A percentile compares a stretch with the other conserved stretches of the same genome.
Evolutionary conservation across 1,284 basidiomycete species (phyloP).

Genomic region (Vanrija sp.): DNA sequence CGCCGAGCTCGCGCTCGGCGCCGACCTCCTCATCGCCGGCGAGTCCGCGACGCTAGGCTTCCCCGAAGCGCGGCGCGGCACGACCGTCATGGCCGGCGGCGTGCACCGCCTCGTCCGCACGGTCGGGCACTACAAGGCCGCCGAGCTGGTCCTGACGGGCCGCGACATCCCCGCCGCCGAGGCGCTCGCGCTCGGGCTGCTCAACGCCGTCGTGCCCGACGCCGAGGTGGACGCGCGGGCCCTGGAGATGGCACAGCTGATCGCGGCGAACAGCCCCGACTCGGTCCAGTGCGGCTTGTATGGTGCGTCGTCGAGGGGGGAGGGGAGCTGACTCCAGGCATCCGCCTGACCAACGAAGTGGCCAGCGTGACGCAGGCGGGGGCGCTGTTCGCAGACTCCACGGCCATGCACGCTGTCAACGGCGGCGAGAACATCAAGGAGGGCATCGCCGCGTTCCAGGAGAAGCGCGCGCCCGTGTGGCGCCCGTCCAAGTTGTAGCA

Average conservation of each 20-base stretch:
- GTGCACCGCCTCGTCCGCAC: slow-evolving; percentile 14
- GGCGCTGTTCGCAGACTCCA: slow-evolving; percentile 8
- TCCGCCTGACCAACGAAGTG: slow-evolving; percentile 12
- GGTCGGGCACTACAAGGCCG: slow-evolving; percentile 12
- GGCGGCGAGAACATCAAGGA: slow-evolving; percentile 15
- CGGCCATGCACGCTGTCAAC: slow-evolving; percentile 6
- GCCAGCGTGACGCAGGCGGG: slow-evolving; percentile 4
- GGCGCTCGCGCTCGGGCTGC: slow-evolving; percentile 11
- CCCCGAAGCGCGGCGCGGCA: slow-evolving; percentile 18
- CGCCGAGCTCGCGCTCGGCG: slow-evolving; percentile 14
- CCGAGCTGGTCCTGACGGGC: slow-evolving; percentile 13
- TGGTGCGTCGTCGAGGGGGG: neutral
- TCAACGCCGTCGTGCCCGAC: slow-evolving; percentile 19
- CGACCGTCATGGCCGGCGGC: slow-evolving; percentile 11
- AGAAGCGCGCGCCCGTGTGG: slow-evolving; percentile 13
- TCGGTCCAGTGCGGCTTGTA: slow-evolving; percentile 10
- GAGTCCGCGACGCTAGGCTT: slow-evolving; percentile 11
- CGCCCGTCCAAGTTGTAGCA: slow-evolving; percentile 9
- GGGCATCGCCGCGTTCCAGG: slow-evolving; percentile 14
- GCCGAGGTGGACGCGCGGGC: slow-evolving; percentile 13
- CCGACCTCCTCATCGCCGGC: slow-evolving; percentile 15
- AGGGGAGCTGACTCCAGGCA: slow-evolving; percentile 1
- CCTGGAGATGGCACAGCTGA: slow-evolving; percentile 7
- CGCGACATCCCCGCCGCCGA: slow-evolving; percentile 11
- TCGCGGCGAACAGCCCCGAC: slow-evolving; percentile 17